Base-by-base conservation (phyloP, 371 early-diverging fungal genomes). In the Rhizopus stolonifer region DNA sequence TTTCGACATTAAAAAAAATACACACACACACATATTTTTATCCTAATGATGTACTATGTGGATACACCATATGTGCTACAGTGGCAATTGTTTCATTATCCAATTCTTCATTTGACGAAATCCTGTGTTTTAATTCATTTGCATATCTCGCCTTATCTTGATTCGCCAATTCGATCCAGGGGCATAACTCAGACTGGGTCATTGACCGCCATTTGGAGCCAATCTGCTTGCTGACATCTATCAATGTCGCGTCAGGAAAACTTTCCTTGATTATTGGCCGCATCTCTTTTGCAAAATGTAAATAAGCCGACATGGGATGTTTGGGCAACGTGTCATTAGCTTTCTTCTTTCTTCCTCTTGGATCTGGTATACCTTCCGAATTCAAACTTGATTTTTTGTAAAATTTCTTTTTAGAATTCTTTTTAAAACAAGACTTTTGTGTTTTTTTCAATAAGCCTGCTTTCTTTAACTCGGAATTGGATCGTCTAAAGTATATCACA, bases 241-340 rank as follows among this genome's bases (percentile, higher is more conserved):
- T 86, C 19, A 85, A 70, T n/a, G 70, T 78, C 15, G 81, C 82
- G 5, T 67, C 58, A 0, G 86, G 79, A 48, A 79, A 64, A 38
- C 77, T 68, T 31, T 72, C 65, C 11, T 83, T 82, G 33, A 85
- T 71, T 4, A 75, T 58, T 1, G 85, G 81, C 14, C 90, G 65
- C 55, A 82, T 82, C 1, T 77, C 65, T 4, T 75, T 81, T 21
- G 87, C 71, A 49, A 80, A 89, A 48, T 83, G 88, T 18, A 89
- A 56, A 56, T 87, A 89, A 7, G 82, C 87, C 1, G 88, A 86
- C 80, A 88, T 88, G 25, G 90, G 89, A 54, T 90, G 90, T 49
- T 87, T 87, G 21, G 90, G 90, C n/a, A 84, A 83, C 0, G 84
- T 81, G 39, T 84, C 80, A 52, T 83, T 80, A 24, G 69, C 63